Percentiles rank a stretch among this genome's conserved stretches.
phyloP scores from a whole-genome alignment of 208 protist species.

The Leishmania arabica region DNA sequence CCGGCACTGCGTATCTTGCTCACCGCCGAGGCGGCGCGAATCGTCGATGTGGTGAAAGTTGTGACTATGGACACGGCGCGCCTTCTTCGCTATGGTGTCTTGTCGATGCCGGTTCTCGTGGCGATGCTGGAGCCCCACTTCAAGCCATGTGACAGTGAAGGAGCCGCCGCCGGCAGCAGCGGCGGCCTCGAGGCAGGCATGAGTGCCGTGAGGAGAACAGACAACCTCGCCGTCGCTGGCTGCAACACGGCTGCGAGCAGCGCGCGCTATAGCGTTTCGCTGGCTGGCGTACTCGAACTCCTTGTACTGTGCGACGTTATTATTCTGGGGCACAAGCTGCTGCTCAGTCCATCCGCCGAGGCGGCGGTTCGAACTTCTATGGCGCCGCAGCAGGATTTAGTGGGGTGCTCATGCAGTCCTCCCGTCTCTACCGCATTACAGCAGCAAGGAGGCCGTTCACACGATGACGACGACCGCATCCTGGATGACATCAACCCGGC shows the following conservation, averaged over 20 bases:
- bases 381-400: neutral
- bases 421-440: neutral
- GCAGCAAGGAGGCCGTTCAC: no score
- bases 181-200: neutral
- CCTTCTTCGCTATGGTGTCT: slow-evolving; percentile 29
- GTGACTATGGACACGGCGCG: slow-evolving; percentile 33
- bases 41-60: slow-evolving; percentile 30
- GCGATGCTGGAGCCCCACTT: slow-evolving; percentile 29
- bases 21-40: slow-evolving; percentile 13
- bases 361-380: neutral
- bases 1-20: slow-evolving; percentile 18
- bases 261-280: slow-evolving; percentile 16
- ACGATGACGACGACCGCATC: neutral
- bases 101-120: slow-evolving; percentile 23
- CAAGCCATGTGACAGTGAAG: neutral
- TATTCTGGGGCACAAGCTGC: slow-evolving; percentile 32
- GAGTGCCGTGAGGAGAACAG: neutral
- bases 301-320: slow-evolving; percentile 29
- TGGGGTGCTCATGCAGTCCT: neutral
- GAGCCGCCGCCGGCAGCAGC: neutral
- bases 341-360: slow-evolving; percentile 11
- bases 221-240: neutral
- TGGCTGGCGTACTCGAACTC: slow-evolving; percentile 29
- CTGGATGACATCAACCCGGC: slow-evolving; percentile 2
- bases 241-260: neutral